Base-by-base conservation (phyloP, 192 early-diverging fungal genomes). In the Podila horticola region DNA sequence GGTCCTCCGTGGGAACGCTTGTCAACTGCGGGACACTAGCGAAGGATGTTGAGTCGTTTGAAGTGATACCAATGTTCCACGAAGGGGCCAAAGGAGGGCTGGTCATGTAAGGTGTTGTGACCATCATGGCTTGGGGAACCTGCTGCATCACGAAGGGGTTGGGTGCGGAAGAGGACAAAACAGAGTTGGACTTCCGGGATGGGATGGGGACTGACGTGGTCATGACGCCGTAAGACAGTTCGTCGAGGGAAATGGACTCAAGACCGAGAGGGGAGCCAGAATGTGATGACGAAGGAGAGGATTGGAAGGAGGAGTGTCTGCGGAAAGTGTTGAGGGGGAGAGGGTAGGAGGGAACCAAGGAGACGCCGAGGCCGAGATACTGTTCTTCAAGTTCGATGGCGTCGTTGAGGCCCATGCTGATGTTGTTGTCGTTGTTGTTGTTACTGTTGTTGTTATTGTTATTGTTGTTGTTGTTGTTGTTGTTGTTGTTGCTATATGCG, bases 351-450 rank as follows among this genome's bases (percentile, higher is more conserved):
- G 24, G 52, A 2, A 24, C 24, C n/a, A 55, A 26, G 22, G 52
- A 55, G 13, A 55, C 8, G 1, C 52, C 52, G 0, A 55, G 52
- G 17, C 52, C 52, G 52, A 55, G 22, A 6, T 55, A 55, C 24
- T 55, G 52, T n/a, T 55, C 52, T 55, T 55, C 24, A 17, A 55
- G 19, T 9, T 55, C 22, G 24, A 55, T 55, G 20, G 52, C 52
- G 19, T 55, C 52, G 22, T 55, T 55, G 52, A 24, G 52, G 12
- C 52, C n/a, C 52, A 55, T 55, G 11, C 5, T 52, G 50, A 20
- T 52, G 50, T 55, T 55, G 22, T 55, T 55, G 51, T n/a, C 4
- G 51, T 55, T 55, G 51, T 55, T 55, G 50, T 52, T 52, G 50
- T 52, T 52, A 11, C 24, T 55, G 52, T 9, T 55, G 52, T 55